Base-by-base conservation (phyloP, 257 asterid species). In the Penstemon barbatus region DNA sequence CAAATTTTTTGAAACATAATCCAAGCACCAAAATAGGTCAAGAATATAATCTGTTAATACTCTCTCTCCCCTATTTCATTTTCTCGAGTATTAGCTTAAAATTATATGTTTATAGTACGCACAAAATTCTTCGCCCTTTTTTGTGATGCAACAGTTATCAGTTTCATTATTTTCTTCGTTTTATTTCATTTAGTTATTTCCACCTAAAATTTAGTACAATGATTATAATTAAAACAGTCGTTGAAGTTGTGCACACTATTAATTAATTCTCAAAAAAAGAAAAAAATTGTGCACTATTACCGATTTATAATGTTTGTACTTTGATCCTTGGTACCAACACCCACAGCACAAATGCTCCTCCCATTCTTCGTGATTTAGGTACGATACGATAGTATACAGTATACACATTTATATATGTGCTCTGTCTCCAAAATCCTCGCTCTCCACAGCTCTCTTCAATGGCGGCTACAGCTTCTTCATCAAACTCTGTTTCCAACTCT, bases 401-500 rank as follows among this genome's bases (percentile, higher is more conserved):
- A 5, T 38, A n/a, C 7, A 5, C 12, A 15, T 15, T 15, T 15
- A 15, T 15, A 15, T 15, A 15, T 15, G 0, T 15, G 46, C 39
- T 43, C 48, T 33, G 41, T 7, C 19, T n/a, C 13, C 13, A 41
- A 41, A 51, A 37, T 12, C 46, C 57, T 40, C 53, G 8, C 39
- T 44, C 44, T 44, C 44, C 4, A 3, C 4, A 38, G 1, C 13
- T 13, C 65, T 41, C 69, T 49, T 39, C 57, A 42, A 66, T 66
- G 78, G 78, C 74, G 61, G 67, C 72, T 50, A 61, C 45, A 33
- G 69, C 78, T 66, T 67, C 73, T 8, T 37, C 78, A 12, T 44
- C 69, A 19, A 66, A 62, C 57, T 65, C 77, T 5, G 66, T 36
- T 46, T 8, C 68, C 52, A 50, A 69, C 62, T 70, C 69, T 42